Evolutionary conservation across 2,329 filamentous ascomycete species (phyloP).

Genomic region (Escovopsis sp.): DNA sequence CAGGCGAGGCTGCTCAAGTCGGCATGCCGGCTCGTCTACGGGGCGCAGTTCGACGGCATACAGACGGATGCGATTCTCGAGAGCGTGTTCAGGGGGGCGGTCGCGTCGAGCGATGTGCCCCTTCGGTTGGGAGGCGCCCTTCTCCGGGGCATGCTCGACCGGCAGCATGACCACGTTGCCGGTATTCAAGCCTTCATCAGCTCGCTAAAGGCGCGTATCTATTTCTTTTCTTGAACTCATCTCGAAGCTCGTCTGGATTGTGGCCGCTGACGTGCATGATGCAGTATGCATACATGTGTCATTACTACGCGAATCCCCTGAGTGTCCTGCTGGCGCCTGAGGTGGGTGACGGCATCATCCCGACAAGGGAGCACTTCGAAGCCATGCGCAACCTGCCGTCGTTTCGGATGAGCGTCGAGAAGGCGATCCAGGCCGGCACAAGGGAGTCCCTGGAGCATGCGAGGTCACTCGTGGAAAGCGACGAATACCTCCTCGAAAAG

Average conservation of each 20-base stretch:
- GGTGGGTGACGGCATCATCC: constrained; percentile 10
- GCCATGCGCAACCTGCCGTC: constrained; percentile 55
- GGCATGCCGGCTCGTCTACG: constrained; percentile 51
- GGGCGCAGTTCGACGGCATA: constrained; percentile 63
- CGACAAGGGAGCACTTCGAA: constrained; percentile 49
- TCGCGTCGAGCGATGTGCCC: constrained; percentile 41
- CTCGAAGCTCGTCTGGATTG: too few relatives aligned
- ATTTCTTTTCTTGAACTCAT: neutral
- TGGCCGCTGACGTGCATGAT: neutral
- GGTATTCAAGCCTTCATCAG: constrained; percentile 59
- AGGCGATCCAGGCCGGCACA: constrained; percentile 27
- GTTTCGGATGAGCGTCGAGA: constrained; percentile 44
- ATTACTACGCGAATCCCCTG: constrained; percentile 67
- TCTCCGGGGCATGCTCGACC: constrained; percentile 48
- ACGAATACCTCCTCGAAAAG: constrained; percentile 36
- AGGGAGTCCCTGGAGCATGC: constrained; percentile 28
- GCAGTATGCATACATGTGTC: constrained; percentile 76
- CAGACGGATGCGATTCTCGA: constrained; percentile 59
- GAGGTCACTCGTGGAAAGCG: constrained; percentile 41
- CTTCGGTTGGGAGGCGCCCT: constrained; percentile 51
- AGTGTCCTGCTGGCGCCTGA: constrained; percentile 41
- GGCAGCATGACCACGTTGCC: constrained; percentile 64
- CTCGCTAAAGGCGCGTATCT: constrained; percentile 44
- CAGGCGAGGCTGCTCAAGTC: constrained; percentile 58
- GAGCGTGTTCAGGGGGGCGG: constrained; percentile 50